phyloP scores from a whole-genome alignment of 768 basidiomycete species.

The Chlorophyllum brunneum region DNA sequence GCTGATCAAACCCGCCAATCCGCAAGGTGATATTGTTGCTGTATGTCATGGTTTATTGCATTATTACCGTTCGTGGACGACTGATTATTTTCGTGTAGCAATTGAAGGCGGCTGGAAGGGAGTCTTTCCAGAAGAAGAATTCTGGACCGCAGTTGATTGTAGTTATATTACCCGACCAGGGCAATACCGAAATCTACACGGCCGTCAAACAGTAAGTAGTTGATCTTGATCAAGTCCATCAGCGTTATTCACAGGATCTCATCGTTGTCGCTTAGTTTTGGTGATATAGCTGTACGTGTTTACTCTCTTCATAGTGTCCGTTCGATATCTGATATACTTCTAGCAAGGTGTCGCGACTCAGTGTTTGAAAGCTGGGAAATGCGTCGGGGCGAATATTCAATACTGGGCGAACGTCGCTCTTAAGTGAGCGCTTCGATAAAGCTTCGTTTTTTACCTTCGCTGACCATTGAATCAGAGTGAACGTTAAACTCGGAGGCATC shows the following conservation, averaged over 20 bases:
- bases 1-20: slow-evolving; percentile 50
- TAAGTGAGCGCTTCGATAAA: slow-evolving; percentile 45
- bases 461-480: slow-evolving; percentile 45
- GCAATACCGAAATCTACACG: slow-evolving; percentile 11
- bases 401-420: slow-evolving; percentile 79
- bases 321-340: not conserved
- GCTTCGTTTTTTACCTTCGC: not conserved
- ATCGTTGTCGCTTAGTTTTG: slow-evolving; percentile 46
- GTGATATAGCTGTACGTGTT: slow-evolving; percentile 40
- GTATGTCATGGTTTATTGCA: slow-evolving; percentile 13
- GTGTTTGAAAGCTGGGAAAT: slow-evolving; percentile 63
- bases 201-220: slow-evolving; percentile 16
- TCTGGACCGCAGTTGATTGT: slow-evolving; percentile 54
- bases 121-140: slow-evolving; percentile 34
- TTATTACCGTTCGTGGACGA: slow-evolving; percentile 31
- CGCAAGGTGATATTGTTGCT: slow-evolving; percentile 50
- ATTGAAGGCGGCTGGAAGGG: slow-evolving; percentile 47
- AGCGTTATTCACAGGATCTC: not conserved
- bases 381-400: slow-evolving; percentile 59
- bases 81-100: slow-evolving; percentile 37
- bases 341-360: slow-evolving; percentile 78
- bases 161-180: slow-evolving; percentile 41
- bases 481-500: slow-evolving; percentile 80
- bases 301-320: not conserved
- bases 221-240: not conserved